Percentiles rank a stretch among this genome's conserved stretches.
These are phyloP conservation scores for Uronychia setigera DNA, from an alignment of 73 alveolate species.

Conservation along the genomic window DNA sequence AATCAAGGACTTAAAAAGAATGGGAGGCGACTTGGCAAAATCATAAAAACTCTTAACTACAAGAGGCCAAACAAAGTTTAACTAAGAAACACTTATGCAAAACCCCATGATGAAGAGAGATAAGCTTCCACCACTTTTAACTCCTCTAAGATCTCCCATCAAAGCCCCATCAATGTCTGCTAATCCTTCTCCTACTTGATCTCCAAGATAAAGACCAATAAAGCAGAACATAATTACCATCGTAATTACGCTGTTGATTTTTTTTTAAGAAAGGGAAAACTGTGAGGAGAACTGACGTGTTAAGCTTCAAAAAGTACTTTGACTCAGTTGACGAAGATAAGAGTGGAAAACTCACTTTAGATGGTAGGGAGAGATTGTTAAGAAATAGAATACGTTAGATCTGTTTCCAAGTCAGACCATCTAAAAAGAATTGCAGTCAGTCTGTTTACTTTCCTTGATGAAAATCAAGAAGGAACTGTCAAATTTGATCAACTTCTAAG, in stretches of 20 bases:
- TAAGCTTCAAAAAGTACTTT: constrained; percentile 45
- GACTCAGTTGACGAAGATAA: constrained; percentile 50
- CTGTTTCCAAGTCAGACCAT: constrained; percentile 51
- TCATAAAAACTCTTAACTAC: no score
- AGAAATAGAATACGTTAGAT: constrained; percentile 46
- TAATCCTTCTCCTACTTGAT: not conserved
- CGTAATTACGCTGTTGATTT: not conserved
- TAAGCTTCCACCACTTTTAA: no score
- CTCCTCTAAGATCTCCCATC: no score
- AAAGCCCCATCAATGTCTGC: not conserved
- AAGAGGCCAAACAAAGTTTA: no score
- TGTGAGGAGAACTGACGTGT: constrained; percentile 29
- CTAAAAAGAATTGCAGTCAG: constrained; percentile 58
- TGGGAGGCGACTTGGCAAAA: no score
- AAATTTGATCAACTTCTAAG: constrained; percentile 45
- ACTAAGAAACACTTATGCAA: no score
- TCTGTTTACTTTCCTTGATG: constrained; percentile 51
- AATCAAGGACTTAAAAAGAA: no score
- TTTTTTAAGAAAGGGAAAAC: constrained; percentile 51
- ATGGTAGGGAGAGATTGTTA: constrained; percentile 13
- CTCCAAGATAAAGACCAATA: not conserved
- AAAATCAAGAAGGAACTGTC: constrained; percentile 38
- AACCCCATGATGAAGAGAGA: no score
- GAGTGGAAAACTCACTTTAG: constrained; percentile 47
- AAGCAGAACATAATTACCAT: constrained; percentile 52